Evolutionary conservation across 352 stramenopile species (phyloP), one percentile per base, ranked within the genome.

Genomic region (Phytophthora sp.): DNA sequence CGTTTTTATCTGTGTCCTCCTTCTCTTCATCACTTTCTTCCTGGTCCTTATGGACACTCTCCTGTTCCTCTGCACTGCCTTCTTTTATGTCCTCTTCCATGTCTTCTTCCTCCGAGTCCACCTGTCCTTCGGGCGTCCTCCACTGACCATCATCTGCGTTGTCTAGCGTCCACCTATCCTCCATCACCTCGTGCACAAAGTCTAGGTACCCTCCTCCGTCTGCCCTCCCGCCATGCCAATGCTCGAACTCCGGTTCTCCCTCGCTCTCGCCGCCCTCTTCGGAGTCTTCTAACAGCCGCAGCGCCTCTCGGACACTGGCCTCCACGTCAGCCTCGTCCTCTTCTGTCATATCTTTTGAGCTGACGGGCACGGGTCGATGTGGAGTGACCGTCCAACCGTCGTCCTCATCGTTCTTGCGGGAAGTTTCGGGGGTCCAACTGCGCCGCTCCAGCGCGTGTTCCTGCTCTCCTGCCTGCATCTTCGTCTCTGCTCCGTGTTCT

Each of bases 181-280:
- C 71, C 67, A 81, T 77, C 29, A 74, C 63, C 30, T 81, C 66
- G 26, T 86, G 71, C n/a, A 88, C 69, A 66, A 86, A 81, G 45
- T 86, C 81, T 45, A 86, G 66, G 52, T 84, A 84, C 12, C 49
- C 35, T 18, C 49, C 35, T 18, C 44, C 39, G 12, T 42, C 29
- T 15, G 49, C 20, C 36, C 30, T 56, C 24, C 12, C 30, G 2
- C 23, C 13, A 8, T 9, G 20, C 26, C 26, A 35, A 15, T 33
- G 44, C 13, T 31, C 30, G 15, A 29, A 11, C 1, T 53, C 69
- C 12, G 63, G 55, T 6, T 76, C 61, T 21, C 46, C 49, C 6
- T 78, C 64, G 27, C 61, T 73, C 47, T 53, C 49, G 9, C 73
- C 65, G 26, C 57, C 73, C 44, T 57, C 57, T n/a, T 13, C 35